These are phyloP conservation scores for Pelargonium fulgidum DNA, from an alignment of 441 rosid species.

Conservation along the genomic window DNA sequence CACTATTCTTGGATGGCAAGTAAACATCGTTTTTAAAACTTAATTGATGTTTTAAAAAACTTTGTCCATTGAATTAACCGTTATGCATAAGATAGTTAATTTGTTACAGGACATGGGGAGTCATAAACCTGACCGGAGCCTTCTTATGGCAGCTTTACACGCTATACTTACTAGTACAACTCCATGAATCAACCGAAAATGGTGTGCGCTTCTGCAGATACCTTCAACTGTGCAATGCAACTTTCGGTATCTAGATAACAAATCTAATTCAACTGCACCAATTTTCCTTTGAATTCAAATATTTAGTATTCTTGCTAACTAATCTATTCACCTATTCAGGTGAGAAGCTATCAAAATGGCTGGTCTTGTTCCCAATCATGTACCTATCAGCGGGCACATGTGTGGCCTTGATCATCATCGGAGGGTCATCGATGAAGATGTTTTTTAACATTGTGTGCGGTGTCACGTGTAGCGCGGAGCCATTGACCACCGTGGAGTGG, in stretches of 20 bases:
- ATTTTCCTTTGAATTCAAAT: too few species aligned
- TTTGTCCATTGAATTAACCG: too few species aligned
- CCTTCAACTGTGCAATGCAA: slow-evolving; percentile 92
- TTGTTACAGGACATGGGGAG: slow-evolving; percentile 85
- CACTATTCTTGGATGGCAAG: slow-evolving; percentile 88
- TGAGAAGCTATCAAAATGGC: slow-evolving; percentile 79
- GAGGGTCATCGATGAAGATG: slow-evolving; percentile 92
- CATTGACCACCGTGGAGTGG: slow-evolving; percentile 93
- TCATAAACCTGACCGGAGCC: slow-evolving; percentile 73
- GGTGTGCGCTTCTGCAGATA: slow-evolving; percentile 90
- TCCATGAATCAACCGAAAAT: slow-evolving; percentile 80
- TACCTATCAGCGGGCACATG: slow-evolving; percentile 94
- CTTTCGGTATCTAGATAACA: slow-evolving; percentile 47
- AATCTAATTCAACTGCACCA: neutral
- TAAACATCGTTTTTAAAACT: neutral
- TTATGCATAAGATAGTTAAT: neutral
- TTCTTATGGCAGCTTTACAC: slow-evolving; percentile 94
- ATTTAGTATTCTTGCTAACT: too few species aligned
- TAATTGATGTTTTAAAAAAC: neutral
- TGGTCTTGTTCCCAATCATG: slow-evolving; percentile 85
- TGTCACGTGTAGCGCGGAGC: slow-evolving; percentile 42
- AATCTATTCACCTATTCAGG: slow-evolving; percentile 22
- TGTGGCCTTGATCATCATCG: slow-evolving; percentile 75
- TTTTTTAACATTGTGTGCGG: slow-evolving; percentile 92
- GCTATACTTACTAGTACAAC: slow-evolving; percentile 78